Evolutionary conservation across 148 eudicot genomes (phyloP).

Genomic region (Rhododendron griersonianum): DNA sequence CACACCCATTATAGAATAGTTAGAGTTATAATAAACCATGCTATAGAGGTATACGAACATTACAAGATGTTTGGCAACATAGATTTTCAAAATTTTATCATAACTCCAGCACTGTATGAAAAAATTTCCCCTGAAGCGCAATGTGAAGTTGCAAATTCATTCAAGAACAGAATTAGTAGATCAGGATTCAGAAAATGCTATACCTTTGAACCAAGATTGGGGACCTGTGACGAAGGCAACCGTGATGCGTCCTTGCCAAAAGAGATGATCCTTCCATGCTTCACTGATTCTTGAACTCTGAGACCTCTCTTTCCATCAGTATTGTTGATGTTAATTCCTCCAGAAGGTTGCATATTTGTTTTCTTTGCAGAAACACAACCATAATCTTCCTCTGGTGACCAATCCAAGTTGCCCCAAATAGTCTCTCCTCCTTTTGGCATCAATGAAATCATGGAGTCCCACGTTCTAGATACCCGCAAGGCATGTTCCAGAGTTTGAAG

Average conservation of each 20-base stretch:
- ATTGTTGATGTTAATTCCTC: constrained; percentile 20
- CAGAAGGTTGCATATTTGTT: constrained; percentile 10
- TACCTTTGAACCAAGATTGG: constrained; percentile 35
- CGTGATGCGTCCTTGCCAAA: constrained; percentile 53
- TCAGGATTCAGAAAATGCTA: background rate
- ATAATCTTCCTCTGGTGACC: constrained; percentile 56
- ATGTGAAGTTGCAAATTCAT: background rate
- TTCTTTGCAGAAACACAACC: constrained; percentile 32
- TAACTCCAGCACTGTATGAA: background rate
- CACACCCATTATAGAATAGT: background rate
- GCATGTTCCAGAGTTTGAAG: constrained; percentile 55
- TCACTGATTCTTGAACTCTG: constrained; percentile 24
- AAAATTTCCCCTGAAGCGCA: background rate
- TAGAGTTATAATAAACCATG: no score
- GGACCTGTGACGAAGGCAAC: constrained; percentile 40
- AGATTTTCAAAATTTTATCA: background rate
- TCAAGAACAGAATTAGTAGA: background rate
- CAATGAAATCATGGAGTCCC: constrained; percentile 61
- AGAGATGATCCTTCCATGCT: constrained; percentile 56
- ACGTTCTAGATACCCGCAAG: constrained; percentile 54
- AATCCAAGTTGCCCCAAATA: constrained; percentile 62
- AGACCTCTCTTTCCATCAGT: constrained; percentile 23
- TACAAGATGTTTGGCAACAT: background rate
- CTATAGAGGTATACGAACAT: background rate
- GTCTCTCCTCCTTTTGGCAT: constrained; percentile 69